phyloP scores from a whole-genome alignment of 2,329 filamentous ascomycete species.

The Nakataea oryzae region DNA sequence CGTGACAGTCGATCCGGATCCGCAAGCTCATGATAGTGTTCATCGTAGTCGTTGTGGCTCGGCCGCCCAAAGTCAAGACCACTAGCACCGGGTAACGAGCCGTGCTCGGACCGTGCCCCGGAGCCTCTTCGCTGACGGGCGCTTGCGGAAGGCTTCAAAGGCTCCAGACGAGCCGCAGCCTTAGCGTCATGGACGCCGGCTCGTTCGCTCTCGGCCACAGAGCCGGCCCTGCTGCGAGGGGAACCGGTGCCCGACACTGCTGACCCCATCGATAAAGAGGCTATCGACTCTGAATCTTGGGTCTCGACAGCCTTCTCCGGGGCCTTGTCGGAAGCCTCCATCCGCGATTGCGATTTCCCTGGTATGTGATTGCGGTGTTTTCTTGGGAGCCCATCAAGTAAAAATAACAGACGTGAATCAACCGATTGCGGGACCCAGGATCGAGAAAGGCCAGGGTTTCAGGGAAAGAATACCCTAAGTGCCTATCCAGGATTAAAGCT shows the following conservation, averaged over 20 bases:
- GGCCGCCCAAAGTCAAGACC: not conserved
- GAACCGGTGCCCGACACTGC: not conserved
- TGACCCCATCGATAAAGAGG: not conserved
- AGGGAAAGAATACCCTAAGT: no score
- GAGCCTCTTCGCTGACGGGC: not conserved
- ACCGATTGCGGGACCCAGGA: no score
- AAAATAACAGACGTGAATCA: not conserved
- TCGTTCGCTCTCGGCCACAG: not conserved
- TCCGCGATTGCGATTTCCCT: not conserved
- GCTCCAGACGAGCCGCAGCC: not conserved
- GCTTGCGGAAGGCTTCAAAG: not conserved
- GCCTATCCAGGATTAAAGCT: no score
- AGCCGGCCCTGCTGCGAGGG: not conserved
- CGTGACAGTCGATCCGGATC: constrained; percentile 14
- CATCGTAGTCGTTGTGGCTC: not conserved
- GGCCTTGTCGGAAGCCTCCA: not conserved
- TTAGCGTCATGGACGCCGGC: not conserved
- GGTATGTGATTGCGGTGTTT: not conserved
- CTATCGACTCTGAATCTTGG: not conserved
- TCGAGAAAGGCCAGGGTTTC: no score
- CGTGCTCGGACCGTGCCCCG: not conserved
- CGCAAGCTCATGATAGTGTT: not conserved
- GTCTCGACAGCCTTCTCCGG: not conserved
- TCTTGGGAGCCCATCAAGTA: not conserved
- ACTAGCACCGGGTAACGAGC: not conserved